Percentiles rank a stretch among this genome's conserved stretches.
Conservation (phyloP, 1,139 yeast genomes). For the Candida dubliniensis region DNA sequence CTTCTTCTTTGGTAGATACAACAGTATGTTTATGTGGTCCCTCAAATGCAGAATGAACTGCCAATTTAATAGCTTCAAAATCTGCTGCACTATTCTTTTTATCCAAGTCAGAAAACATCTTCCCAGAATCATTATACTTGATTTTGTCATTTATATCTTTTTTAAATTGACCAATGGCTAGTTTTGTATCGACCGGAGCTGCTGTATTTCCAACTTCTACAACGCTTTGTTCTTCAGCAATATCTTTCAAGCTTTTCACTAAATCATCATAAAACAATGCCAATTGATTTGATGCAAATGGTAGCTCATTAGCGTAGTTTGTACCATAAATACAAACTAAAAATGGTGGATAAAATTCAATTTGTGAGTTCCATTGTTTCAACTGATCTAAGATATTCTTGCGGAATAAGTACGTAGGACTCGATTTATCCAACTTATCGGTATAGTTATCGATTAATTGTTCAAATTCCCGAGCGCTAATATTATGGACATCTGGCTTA, state of each 20-base stretch:
- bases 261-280: slow-evolving; percentile 22
- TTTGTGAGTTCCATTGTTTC: slow-evolving; percentile 17
- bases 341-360: slow-evolving; percentile 25
- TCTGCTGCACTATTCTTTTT: slow-evolving; percentile 7
- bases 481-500: slow-evolving; percentile 17
- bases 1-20: slow-evolving; percentile 1
- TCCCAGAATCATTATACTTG: slow-evolving; percentile 26
- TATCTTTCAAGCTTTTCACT: slow-evolving; percentile 18
- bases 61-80: slow-evolving; percentile 9
- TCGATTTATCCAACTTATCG: slow-evolving; percentile 8
- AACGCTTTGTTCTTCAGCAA: neutral
- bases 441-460: slow-evolving; percentile 13
- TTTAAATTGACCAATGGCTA: slow-evolving; percentile 27
- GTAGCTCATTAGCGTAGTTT: slow-evolving; percentile 10
- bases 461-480: slow-evolving; percentile 17
- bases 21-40: slow-evolving; percentile 2
- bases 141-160: slow-evolving; percentile 4
- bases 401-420: slow-evolving; percentile 16
- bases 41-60: slow-evolving; percentile 7
- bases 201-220: neutral
- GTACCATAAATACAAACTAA: slow-evolving; percentile 21
- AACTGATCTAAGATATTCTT: slow-evolving; percentile 18
- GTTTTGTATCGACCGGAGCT: slow-evolving; percentile 12
- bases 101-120: slow-evolving; percentile 18
- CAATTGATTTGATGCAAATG: slow-evolving; percentile 10